Evolutionary conservation across 1,284 basidiomycete species (phyloP), one percentile per base, ranked within the genome.

Genomic region (Heterobasidion annosum): DNA sequence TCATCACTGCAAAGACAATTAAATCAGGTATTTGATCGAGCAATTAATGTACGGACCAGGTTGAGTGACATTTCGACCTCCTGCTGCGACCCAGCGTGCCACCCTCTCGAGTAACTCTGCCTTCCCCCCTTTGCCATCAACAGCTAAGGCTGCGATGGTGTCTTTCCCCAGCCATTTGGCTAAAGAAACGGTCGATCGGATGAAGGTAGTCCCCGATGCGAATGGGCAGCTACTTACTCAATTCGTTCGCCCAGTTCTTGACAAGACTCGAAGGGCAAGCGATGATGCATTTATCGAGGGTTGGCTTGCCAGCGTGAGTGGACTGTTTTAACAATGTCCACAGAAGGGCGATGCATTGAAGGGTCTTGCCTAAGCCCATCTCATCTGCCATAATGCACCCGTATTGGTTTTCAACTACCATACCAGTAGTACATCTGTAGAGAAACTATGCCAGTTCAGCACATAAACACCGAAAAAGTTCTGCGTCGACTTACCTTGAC

Each of bases 351-450:
- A 99, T 99, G 65, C 97, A 99, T 67, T 99, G 96, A 7, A 99
- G 76, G 4, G 95, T 98, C 72, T 96, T 96, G 32, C 93, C 91
- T 19, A 96, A 82, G 65, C 97, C 96, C 96, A 99, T 99, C 71
- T 98, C 96, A 67, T 99, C 96, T 0, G 97, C 96, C 90, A 99
- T 95, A 66, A 99, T 99, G 64, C 93, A 98, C 0, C 96, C 96
- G 63, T 93, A 93, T 55, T 96, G 93, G 61, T 93, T 91, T 52
- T 93, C 85, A 32, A 89, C 90, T 51, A 95, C 72, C 83, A 97
- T 89, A 1, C 95, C 97, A 0, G 93, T 98, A 8, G 94, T 88
- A 66, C 94, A 96, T 68, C 84, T 87, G 71, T 98, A 99, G 66
- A 99, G 72, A 70, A 99, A 99, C 88, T 93, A 49, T 18, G 16